Evolutionary conservation across 2,329 filamentous ascomycete species (phyloP), one percentile per base, ranked within the genome.

Genomic region (Nectriaceae sp.): DNA sequence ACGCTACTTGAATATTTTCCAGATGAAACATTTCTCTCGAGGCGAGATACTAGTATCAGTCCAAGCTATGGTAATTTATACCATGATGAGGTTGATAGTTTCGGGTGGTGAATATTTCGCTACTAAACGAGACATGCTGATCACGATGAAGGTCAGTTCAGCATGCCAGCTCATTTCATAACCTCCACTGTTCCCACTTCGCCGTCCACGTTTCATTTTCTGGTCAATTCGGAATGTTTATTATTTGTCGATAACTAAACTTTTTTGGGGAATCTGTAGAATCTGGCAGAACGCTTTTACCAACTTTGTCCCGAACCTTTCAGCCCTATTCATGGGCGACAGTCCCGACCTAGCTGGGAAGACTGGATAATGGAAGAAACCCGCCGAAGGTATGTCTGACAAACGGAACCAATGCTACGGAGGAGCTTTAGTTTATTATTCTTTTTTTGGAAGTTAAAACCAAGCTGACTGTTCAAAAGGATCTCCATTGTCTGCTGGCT

Each of bases 341-440:
- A 40, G 11, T 31, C 43, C 3, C 22, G 20, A 22, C 43, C 37
- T 3, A 33, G 4, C 13, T 46, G 37, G 43, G 37, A 46, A n/a
- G 37, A 46, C 3, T 46, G 43, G 26, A 46, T 46, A 5, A 31
- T 46, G 6, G 43, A 46, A 22, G 43, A 46, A 16, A 40, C 43
- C 4, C 43, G 43, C 4, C 43, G 43, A 40, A 40, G 43, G 37
- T 40, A 37, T 26, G 21, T n/a, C 6, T n/a, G 3, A 5, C 29
- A 4, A 4, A 18, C 5, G 10, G 3, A 5, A 5, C 5, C 19
- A 4, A 6, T 16, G 11, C 33, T 18, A 6, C 8, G 5, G 5
- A 36, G 16, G 8, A 11, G 11, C 8, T 16, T n/a, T 36, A 5
- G 5, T 18, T 16, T 36, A 5, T 36, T 36, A 36, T n/a, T 36